phyloP scores from a whole-genome alignment of 2,329 filamentous ascomycete genomes.

The Sporothrix pseudoabietina region DNA sequence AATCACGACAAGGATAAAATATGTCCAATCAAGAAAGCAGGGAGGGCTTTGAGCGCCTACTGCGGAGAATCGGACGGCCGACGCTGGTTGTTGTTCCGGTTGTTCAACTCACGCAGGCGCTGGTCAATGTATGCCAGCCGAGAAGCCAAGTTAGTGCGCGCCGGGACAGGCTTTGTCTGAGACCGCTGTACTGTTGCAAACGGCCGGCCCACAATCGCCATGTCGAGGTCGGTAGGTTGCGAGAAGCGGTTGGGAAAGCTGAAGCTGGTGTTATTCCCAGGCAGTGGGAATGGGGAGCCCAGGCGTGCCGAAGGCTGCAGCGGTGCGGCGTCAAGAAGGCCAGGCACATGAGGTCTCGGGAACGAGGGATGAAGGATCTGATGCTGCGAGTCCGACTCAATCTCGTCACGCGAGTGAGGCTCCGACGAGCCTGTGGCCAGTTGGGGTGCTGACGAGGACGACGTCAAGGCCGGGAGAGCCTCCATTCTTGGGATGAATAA shows the following conservation, averaged over 20 bases:
- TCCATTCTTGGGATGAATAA: constrained; percentile 43
- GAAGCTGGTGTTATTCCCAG: constrained; percentile 48
- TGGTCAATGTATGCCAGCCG: constrained; percentile 62
- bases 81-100: constrained; percentile 43
- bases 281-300: constrained; percentile 58
- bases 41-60: neutral
- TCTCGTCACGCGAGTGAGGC: neutral
- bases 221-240: constrained; percentile 50
- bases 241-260: constrained; percentile 63
- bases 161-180: constrained; percentile 41
- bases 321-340: constrained; percentile 40
- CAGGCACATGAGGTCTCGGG: neutral
- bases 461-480: constrained; percentile 31
- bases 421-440: constrained; percentile 29
- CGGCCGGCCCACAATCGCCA: constrained; percentile 51
- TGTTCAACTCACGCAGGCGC: constrained; percentile 58
- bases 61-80: constrained; percentile 49
- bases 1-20: neutral
- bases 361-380: constrained; percentile 38
- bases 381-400: neutral
- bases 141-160: constrained; percentile 51
- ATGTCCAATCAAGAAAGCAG: neutral
- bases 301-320: constrained; percentile 45
- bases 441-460: constrained; percentile 39
- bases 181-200: constrained; percentile 58